phyloP scores from a whole-genome alignment of 2,329 filamentous ascomycete genomes.

The Niveomyces coronatus region DNA sequence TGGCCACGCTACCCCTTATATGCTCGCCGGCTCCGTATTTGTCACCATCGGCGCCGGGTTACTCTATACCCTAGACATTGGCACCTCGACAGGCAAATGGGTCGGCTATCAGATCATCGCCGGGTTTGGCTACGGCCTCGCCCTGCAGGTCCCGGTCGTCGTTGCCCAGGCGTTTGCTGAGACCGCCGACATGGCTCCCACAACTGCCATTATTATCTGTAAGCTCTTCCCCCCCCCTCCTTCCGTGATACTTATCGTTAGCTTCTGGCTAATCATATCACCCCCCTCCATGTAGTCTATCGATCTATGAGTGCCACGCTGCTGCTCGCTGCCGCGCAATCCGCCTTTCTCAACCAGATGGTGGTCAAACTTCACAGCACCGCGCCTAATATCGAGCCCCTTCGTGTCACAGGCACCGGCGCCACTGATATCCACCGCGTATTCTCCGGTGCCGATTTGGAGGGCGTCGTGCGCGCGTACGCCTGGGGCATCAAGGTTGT shows the following conservation, averaged over 20 bases:
- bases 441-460: constrained; percentile 33
- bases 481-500: constrained; percentile 48
- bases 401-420: constrained; percentile 22
- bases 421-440: constrained; percentile 39
- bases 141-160: constrained; percentile 32
- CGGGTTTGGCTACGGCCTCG: constrained; percentile 30
- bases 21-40: background rate
- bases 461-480: constrained; percentile 44
- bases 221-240: constrained; percentile 9
- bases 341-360: constrained; percentile 27
- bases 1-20: background rate
- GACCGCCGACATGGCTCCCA: constrained; percentile 25
- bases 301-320: constrained; percentile 34
- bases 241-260: background rate
- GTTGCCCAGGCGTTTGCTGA: constrained; percentile 25
- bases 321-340: constrained; percentile 29
- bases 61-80: constrained; percentile 25
- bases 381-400: constrained; percentile 21
- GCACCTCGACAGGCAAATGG: constrained; percentile 25
- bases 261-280: background rate
- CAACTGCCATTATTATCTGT: constrained; percentile 27
- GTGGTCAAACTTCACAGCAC: constrained; percentile 16
- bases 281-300: constrained; percentile 15
- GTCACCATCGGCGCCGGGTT: constrained; percentile 15
- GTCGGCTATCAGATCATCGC: constrained; percentile 36